Evolutionary conservation across 345 rosid genomes (phyloP), one percentile per base, ranked within the genome.

Genomic region (Schrenkiella parvula): DNA sequence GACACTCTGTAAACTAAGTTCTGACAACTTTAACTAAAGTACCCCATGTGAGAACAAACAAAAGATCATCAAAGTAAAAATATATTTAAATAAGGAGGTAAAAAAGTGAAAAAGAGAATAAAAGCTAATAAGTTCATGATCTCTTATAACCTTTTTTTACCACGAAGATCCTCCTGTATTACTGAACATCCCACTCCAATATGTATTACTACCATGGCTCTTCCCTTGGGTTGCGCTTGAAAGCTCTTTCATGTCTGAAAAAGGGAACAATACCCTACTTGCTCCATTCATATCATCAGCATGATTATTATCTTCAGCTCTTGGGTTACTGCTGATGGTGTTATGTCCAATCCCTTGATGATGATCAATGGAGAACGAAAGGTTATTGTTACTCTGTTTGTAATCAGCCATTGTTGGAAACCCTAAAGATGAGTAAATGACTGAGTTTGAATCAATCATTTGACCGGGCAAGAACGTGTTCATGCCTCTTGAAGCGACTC

Each of bases 21-120:
- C 75, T 54, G 79, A 76, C 75, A 76, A 46, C 79, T 76, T 76
- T 76, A 76, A 61, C 70, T 76, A 76, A 76, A 76, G 79, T 55
- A 54, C 53, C 75, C 75, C 79, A 76, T 76, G 79, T 76, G 79
- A 76, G 65, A 75, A 75, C 53, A 70, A 76, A 57, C 25, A 38
- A 57, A 46, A 59, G 70, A 75, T 68, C 79, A 68, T 68, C 58
- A 68, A 68, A 75, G 79, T 61, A 68, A 68, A 75, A 51, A 12
- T 39, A 67, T 58, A 67, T 32, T 66, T 52, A 25, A 67, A 68
- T 17, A 59, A 66, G 31, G 31, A 64, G 56, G 53, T 71, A 39
- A 42, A 46, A 65, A 51, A 6, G 57, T 32, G 51, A 61, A 41
- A 59, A 62, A 53, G 48, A 58, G 37, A 51, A 50, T 29, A 38